phyloP scores from a whole-genome alignment of 805 yeast genomes.

The Candida ponderosae region DNA sequence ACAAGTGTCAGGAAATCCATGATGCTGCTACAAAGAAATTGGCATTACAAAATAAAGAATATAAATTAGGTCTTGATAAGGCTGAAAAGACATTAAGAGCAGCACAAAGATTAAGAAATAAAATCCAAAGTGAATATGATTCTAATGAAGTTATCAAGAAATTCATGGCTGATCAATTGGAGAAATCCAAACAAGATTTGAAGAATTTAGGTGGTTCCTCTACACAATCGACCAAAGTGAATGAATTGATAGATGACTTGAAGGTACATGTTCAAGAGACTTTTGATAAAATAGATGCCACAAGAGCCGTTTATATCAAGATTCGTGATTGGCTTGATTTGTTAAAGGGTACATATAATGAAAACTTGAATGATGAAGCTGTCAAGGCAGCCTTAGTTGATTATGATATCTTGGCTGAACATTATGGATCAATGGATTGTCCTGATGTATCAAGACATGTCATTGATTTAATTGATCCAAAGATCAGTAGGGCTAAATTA shows the following conservation, averaged over 20 bases:
- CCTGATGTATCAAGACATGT: not conserved
- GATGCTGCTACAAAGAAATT: constrained; percentile 9
- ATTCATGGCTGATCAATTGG: constrained; percentile 6
- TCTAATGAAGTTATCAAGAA: constrained; percentile 1
- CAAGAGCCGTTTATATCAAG: constrained; percentile 31
- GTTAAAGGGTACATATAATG: constrained; percentile 48
- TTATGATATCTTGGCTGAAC: constrained; percentile 33
- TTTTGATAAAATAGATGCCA: constrained; percentile 12
- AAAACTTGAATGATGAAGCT: constrained; percentile 79
- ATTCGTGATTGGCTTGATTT: constrained; percentile 25
- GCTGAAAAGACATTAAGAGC: constrained; percentile 11
- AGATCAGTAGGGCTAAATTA: no score
- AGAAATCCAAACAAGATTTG: constrained; percentile 2
- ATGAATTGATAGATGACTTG: no score
- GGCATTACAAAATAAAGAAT: constrained; percentile 4
- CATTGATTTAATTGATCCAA: not conserved
- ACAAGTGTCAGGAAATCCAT: constrained; percentile 21
- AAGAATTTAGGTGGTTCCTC: constrained; percentile 1
- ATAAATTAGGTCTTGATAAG: constrained; percentile 12
- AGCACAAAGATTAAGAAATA: constrained; percentile 16
- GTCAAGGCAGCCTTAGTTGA: constrained; percentile 65
- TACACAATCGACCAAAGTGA: no score
- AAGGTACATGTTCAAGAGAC: no score
- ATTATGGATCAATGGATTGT: constrained; percentile 12
- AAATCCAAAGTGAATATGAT: constrained; percentile 21